Conservation (phyloP, 1,139 yeast genomes). For the Groenewaldozyma auringiensis region DNA sequence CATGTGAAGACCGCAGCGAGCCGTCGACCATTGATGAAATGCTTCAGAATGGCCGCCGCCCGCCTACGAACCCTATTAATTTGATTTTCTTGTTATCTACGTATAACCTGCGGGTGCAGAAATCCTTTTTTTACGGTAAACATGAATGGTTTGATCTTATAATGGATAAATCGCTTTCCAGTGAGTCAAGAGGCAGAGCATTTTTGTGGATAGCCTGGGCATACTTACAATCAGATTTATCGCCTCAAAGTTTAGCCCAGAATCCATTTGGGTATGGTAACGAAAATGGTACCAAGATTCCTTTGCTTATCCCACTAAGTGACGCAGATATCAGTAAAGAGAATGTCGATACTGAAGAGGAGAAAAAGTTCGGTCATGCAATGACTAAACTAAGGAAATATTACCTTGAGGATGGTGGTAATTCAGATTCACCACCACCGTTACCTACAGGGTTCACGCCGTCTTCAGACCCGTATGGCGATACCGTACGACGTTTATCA, state of each 20-base stretch:
- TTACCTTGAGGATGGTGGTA: constrained; percentile 36
- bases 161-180: constrained; percentile 44
- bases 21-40: constrained; percentile 47
- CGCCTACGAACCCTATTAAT: constrained; percentile 59
- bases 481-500: background rate
- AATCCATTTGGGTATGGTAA: constrained; percentile 61
- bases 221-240: constrained; percentile 64
- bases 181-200: constrained; percentile 59
- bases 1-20: constrained; percentile 51
- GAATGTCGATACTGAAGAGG: constrained; percentile 66
- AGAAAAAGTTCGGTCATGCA: constrained; percentile 59
- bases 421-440: background rate
- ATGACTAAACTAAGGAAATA: constrained; percentile 58
- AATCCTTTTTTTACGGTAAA: constrained; percentile 32
- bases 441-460: background rate
- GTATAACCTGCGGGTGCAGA: constrained; percentile 45
- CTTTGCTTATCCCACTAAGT: constrained; percentile 38
- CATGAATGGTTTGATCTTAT: constrained; percentile 56
- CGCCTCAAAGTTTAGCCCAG: constrained; percentile 41
- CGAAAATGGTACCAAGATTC: constrained; percentile 34
- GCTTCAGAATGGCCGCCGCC: constrained; percentile 31
- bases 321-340: constrained; percentile 37
- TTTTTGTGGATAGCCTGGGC: constrained; percentile 81
- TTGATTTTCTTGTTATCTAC: constrained; percentile 68
- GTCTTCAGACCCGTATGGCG: background rate